Base-by-base conservation (phyloP, 306 rosid species). In the Dalbergia cultrata region DNA sequence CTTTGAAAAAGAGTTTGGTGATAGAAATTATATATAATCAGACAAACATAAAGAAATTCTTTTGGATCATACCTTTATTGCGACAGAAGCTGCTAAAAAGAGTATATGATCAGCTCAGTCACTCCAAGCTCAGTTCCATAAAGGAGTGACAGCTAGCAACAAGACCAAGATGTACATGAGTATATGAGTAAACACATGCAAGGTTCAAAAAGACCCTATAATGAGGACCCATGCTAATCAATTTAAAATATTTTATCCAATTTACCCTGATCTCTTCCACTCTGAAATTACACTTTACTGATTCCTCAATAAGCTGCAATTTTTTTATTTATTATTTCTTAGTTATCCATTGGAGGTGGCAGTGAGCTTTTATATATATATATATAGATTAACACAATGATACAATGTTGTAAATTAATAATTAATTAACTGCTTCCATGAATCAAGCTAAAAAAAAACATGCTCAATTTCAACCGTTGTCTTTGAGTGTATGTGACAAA, bases 31-130 rank as follows among this genome's bases (percentile, higher is more conserved):
- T 35, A 35, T 26, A 26, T 44, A 44, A 39, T 17, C 0, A 8
- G 53, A 18, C 3, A 65, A 26, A 41, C 33, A 39, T 8, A 66
- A 17, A 41, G 53, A 66, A 41, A 66, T 17, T n/a, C 13, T 17
- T 75, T 75, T 62, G n/a, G 43, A 75, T 75, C 49, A 45, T 63
- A 52, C 41, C 80, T 76, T 76, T 76, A 63, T 63, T 63, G 22
- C 47, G 3, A 76, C 65, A 64, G 73, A 76, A 76, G 80, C 80
- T 76, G 65, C 54, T 34, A 49, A 65, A 76, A 76, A 33, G 10
- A 75, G 35, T 11, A n/a, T 11, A n/a, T 61, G 70, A 54, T 61
- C 31, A 26, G 6, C 70, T 22, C 53, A 22, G 18, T 18, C 50
- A 13, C 65, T 22, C 19, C 53, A 17, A 56, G 37, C 67, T 73